Evolutionary conservation across 2,329 filamentous ascomycete species (phyloP).

Genomic region (Canariomyces notabilis): DNA sequence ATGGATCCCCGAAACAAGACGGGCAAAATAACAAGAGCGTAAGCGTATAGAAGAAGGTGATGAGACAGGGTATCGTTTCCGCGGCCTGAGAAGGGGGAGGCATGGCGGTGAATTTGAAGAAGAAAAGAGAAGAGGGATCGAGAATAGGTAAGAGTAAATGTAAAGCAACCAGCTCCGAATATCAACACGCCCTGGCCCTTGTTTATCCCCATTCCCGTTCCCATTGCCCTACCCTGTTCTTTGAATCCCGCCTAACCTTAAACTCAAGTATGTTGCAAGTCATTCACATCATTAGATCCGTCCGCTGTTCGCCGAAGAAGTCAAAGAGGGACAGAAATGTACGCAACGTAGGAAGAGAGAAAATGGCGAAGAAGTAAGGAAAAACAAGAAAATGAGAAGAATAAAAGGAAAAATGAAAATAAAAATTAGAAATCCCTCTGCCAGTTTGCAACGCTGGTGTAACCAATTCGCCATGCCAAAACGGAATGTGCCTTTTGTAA

Average conservation of each 20-base stretch:
- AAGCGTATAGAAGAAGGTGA: not conserved
- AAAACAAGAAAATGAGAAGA: slow-evolving; percentile 1
- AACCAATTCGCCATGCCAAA: not conserved
- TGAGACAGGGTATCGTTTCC: not conserved
- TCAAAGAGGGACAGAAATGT: not conserved
- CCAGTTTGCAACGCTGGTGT: slow-evolving; percentile 22
- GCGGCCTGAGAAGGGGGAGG: not conserved
- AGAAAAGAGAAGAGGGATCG: not conserved
- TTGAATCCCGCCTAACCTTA: not conserved
- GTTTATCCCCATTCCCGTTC: not conserved
- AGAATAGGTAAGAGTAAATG: slow-evolving; percentile 6
- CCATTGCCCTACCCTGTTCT: not conserved
- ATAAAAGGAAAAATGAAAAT: slow-evolving; percentile 4
- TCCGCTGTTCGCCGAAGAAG: not conserved
- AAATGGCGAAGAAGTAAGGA: slow-evolving; percentile 5
- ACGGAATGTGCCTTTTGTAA: slow-evolving; percentile 8
- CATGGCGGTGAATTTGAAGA: too few species aligned
- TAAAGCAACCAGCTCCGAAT: slow-evolving; percentile 2
- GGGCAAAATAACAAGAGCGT: slow-evolving; percentile 6
- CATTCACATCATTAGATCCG: slow-evolving; percentile 16
- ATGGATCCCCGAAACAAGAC: slow-evolving; percentile 1
- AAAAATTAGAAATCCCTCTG: slow-evolving; percentile 21
- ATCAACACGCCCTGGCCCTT: not conserved
- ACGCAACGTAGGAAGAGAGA: too few species aligned
- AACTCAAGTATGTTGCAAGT: not conserved